Evolutionary conservation across 805 yeast species (phyloP), one percentile per base, ranked within the genome.

Genomic region (Candida pini): DNA sequence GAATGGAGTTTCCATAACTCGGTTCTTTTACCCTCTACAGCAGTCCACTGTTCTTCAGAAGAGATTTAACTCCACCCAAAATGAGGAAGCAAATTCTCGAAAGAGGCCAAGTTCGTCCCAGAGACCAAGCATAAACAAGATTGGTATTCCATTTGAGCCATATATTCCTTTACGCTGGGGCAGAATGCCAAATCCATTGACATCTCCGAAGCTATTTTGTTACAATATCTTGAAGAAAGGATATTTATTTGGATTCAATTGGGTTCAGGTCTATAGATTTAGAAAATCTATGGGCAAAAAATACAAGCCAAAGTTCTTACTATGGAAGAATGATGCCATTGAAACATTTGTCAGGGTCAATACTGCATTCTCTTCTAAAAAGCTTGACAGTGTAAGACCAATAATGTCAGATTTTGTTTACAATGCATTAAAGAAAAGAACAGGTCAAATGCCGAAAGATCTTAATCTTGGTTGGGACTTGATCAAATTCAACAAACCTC

Each of bases 261-360:
- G 88, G 28, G 68, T 68, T 35, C 69, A 66, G 40, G 65, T 71
- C 4, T 68, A 65, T 36, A 66, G 66, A 43, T 72, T 60, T 49
- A 69, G 45, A 31, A 49, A 45, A 28, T 43, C 51, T 13, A 54
- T 57, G 55, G 58, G 60, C 17, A 48, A 48, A 28, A 63, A 56
- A 3, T 54, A 71, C 37, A 81, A 77, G 57, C 85, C 89, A 21
- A 63, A 76, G 28, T 81, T 81, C 45, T 54, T 76, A 15, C 72
- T 78, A 40, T 89, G 96, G 96, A 85, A 84, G 57, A 90, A 87
- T 58, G 71, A 70, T 20, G 95, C 95, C 6, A 77, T 89, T 47
- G 86, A 86, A 47, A 67, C 66, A 33, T 88, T 78, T 56, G 82
- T 81, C 19, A 73, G 74, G 38, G 81, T 85, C n/a, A 87, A 89